Evolutionary conservation across 495 filamentous ascomycete species (phyloP).

Genomic region (Gamarada debralockiae): DNA sequence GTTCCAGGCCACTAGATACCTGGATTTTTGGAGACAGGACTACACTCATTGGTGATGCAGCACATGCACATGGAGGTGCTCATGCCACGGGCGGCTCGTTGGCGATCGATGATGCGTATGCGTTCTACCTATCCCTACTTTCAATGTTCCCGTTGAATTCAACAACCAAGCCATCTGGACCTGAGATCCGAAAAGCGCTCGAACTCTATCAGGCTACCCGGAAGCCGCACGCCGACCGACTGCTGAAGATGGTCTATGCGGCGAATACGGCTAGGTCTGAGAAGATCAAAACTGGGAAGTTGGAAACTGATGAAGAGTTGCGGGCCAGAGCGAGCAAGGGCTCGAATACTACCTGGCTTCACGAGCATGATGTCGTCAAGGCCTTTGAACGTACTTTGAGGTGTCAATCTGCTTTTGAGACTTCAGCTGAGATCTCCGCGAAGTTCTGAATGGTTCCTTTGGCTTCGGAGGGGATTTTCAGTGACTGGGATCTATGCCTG

Average conservation of each 20-base stretch:
- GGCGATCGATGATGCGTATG: conserved; percentile 45
- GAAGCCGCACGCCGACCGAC: conserved; percentile 38
- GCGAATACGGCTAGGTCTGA: conserved; percentile 30
- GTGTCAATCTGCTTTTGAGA: background rate
- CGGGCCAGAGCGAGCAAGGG: conserved; percentile 34
- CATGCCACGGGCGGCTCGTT: conserved; percentile 47
- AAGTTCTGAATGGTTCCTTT: too few relatives aligned
- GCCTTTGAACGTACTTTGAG: conserved; percentile 28
- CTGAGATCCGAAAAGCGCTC: conserved; percentile 29
- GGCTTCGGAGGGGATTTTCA: too few relatives aligned
- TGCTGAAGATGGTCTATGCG: conserved; percentile 36
- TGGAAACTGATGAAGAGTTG: conserved; percentile 37
- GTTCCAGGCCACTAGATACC: conserved; percentile 30
- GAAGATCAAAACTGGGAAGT: conserved; percentile 14
- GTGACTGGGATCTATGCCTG: too few relatives aligned
- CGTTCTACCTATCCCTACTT: conserved; percentile 23
- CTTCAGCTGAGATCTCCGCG: background rate
- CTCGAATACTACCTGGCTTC: conserved; percentile 38
- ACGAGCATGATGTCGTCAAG: conserved; percentile 43
- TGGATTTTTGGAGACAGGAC: conserved; percentile 39
- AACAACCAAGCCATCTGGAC: conserved; percentile 14
- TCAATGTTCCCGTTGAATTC: conserved; percentile 23
- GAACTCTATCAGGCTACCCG: conserved; percentile 36
- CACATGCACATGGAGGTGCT: conserved; percentile 47
- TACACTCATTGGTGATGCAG: conserved; percentile 44